Percentiles rank a stretch among this genome's conserved stretches.
Conservation (phyloP, 148 eudicot genomes). For the Fagopyrum tataricum region DNA sequence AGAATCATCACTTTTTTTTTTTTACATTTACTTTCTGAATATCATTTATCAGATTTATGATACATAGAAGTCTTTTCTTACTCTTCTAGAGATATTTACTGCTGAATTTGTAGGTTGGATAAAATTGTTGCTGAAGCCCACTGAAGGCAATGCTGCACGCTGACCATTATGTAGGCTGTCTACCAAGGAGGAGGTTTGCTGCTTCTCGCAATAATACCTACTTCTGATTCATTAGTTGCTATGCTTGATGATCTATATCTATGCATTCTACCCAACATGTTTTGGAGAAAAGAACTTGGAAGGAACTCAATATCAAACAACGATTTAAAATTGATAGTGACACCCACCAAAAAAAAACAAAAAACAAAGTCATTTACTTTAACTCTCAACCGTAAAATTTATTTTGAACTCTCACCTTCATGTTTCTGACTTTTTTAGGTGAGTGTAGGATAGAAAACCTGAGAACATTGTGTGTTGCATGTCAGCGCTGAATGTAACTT, state of each 20-base stretch:
- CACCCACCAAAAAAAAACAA: no score
- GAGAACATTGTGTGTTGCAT: conserved; percentile 90
- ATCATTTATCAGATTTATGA: not conserved
- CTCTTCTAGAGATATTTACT: not conserved
- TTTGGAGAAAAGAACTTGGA: no score
- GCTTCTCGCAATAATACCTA: not conserved
- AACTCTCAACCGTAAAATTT: no score
- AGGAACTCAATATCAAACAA: no score
- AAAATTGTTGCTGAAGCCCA: conserved; percentile 78
- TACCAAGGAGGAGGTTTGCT: conserved; percentile 83
- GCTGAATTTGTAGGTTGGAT: conserved; percentile 38
- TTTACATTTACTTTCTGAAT: not conserved
- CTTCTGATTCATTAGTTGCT: not conserved
- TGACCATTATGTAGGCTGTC: conserved; percentile 83
- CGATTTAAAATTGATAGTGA: no score
- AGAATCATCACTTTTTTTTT: not conserved
- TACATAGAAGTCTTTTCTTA: not conserved
- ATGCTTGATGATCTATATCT: not conserved
- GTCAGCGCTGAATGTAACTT: conserved; percentile 92
- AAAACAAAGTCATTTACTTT: no score
- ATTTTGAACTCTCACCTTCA: not conserved
- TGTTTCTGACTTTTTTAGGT: conserved; percentile 37
- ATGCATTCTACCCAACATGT: no score
- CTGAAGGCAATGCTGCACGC: conserved; percentile 98
- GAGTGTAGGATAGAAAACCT: conserved; percentile 88